Base-by-base conservation (phyloP, 2,329 filamentous ascomycete genomes). In the Phaeosphaeriaceae sp. region DNA sequence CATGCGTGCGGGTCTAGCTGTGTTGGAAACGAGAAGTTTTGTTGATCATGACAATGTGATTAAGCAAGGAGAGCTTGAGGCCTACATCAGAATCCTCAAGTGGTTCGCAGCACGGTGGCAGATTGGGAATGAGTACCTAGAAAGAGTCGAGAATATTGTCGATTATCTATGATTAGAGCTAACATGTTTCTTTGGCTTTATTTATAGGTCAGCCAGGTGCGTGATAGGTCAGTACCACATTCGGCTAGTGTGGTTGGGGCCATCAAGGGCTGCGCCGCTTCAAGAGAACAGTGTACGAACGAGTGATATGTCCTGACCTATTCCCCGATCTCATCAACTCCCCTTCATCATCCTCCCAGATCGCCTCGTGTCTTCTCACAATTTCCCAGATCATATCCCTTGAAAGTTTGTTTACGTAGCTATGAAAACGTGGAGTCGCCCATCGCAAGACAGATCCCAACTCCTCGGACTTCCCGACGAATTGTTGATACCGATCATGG, bases 1-100 rank as follows among this genome's bases (percentile, higher is more conserved):
- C 5, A 20, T 63, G 17, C 33, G 61, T 19, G 61, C 63, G 21
- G 61, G 56, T 9, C 25, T 66, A 46, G 63, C 56, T 19, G 63
- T 63, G 21, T 19, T 63, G 19, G 56, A 66, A 20, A 61, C 58
- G 3, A 19, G 36, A 21, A 47, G 48, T 13, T 47, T 41, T 25
- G 49, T 51, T 13, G 36, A 50, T n/a, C 17, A n/a, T 40, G 57
- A 48, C 22, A 19, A 53, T 33, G 48, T 51, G 21, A 20, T 40
- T 50, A 13, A 36, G 3, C 17, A 9, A 48, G 48, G 41, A 25
- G 53, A 59, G n/a, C 17, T 53, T 17, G n/a, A 53, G 15, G 20
- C 22, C 3, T 53, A 51, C 33, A 13, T 42, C 15, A 27, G 17
- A 13, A 45, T 59, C n/a, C 44, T 53, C 44, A 22, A 25, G 15